Conservation (phyloP, 2,329 filamentous ascomycete species). For the Hypoxylon sp. region DNA sequence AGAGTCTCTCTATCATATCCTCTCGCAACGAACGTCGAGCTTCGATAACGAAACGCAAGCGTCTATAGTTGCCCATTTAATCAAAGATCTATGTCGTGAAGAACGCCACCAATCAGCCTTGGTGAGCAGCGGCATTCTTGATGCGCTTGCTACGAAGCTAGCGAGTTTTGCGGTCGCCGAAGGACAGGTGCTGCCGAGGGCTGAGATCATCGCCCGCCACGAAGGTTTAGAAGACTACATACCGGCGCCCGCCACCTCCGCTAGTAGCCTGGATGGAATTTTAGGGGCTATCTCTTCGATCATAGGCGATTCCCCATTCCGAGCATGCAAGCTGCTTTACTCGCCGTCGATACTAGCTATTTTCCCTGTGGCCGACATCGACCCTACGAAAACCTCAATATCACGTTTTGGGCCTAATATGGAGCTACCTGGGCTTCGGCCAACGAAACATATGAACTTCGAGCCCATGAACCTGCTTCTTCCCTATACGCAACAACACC, state of each 20-base stretch:
- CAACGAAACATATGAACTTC: slow-evolving; percentile 61
- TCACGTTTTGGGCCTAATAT: slow-evolving; percentile 65
- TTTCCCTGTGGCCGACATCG: slow-evolving; percentile 73
- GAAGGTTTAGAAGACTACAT: slow-evolving; percentile 71
- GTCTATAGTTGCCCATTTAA: slow-evolving; percentile 69
- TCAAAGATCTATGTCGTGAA: slow-evolving; percentile 74
- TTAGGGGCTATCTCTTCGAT: slow-evolving; percentile 84
- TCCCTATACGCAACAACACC: slow-evolving; percentile 65
- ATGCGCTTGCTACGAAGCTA: slow-evolving; percentile 81
- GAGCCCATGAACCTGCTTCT: slow-evolving; percentile 76
- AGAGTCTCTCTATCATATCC: slow-evolving; percentile 73
- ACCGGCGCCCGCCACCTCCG: slow-evolving; percentile 72
- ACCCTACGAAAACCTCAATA: slow-evolving; percentile 63
- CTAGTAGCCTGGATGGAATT: slow-evolving; percentile 75
- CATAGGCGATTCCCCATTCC: slow-evolving; percentile 82
- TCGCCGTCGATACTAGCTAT: slow-evolving; percentile 78
- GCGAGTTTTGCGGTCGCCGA: slow-evolving; percentile 78
- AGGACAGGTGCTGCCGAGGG: slow-evolving; percentile 77
- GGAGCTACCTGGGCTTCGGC: slow-evolving; percentile 66
- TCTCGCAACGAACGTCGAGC: slow-evolving; percentile 70
- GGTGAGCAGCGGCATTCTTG: slow-evolving; percentile 80
- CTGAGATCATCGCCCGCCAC: slow-evolving; percentile 67
- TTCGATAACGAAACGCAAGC: slow-evolving; percentile 73
- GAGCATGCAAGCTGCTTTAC: slow-evolving; percentile 78
- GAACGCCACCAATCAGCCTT: slow-evolving; percentile 80